A percentile compares a stretch with the other conserved stretches of the same genome.
These are phyloP conservation scores for Aaosphaeria arxii DNA, from an alignment of 2,329 filamentous ascomycete species.

Conservation along the genomic window DNA sequence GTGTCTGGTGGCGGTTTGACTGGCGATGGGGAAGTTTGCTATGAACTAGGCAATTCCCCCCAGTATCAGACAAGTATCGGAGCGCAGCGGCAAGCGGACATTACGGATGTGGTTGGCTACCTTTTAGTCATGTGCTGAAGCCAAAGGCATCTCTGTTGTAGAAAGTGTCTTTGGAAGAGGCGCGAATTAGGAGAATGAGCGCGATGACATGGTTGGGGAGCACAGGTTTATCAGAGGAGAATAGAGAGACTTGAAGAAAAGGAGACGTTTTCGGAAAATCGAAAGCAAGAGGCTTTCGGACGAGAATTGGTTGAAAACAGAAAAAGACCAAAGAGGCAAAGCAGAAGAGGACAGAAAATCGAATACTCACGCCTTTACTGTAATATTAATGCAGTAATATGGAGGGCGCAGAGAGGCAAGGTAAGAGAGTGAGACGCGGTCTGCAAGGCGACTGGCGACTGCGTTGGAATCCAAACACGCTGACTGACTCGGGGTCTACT, in stretches of 20 bases:
- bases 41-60: slow-evolving; percentile 27
- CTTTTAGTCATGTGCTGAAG: slow-evolving; percentile 29
- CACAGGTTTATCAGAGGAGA: slow-evolving; percentile 28
- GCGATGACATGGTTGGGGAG: slow-evolving; percentile 27
- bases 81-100: slow-evolving; percentile 16
- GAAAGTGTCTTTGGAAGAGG: slow-evolving; percentile 4
- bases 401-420: no score
- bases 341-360: no score
- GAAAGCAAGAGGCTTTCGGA: slow-evolving; percentile 24
- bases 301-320: slow-evolving; percentile 26
- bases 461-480: no score
- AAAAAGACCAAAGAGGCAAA: slow-evolving; percentile 3
- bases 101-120: slow-evolving; percentile 26
- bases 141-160: slow-evolving; percentile 3
- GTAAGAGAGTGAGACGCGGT: no score
- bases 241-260: slow-evolving; percentile 14
- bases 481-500: no score
- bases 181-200: slow-evolving; percentile 21
- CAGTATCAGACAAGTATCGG: slow-evolving; percentile 30
- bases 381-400: no score
- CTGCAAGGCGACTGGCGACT: no score
- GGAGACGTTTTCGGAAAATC: slow-evolving; percentile 30
- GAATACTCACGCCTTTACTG: no score
- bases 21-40: slow-evolving; percentile 21
- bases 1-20: slow-evolving; percentile 38